Evolutionary conservation across 108 stramenopile species (phyloP).

Genomic region (Nitzschia inconspicua): DNA sequence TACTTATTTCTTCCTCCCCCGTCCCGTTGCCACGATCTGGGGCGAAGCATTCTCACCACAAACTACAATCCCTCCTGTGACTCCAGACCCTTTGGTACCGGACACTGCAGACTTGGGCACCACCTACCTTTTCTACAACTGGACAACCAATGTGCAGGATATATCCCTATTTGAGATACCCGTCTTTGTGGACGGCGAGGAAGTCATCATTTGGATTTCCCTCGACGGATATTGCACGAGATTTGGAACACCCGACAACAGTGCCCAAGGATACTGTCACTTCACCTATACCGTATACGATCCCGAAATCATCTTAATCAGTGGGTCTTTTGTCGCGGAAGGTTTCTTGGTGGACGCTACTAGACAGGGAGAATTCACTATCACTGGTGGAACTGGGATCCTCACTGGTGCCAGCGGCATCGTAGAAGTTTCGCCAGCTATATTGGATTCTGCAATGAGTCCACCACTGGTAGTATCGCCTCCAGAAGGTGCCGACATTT

Average conservation of each 20-base stretch:
- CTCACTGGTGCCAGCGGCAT: conserved; percentile 18
- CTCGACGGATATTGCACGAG: conserved; percentile 28
- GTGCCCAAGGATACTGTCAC: conserved; percentile 24
- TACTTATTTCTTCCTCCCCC: conserved; percentile 8
- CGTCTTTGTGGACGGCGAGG: not conserved
- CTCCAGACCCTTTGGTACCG: no score
- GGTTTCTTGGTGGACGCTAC: conserved; percentile 18
- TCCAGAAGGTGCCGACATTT: conserved; percentile 13
- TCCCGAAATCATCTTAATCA: not conserved
- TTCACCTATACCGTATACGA: conserved; percentile 25
- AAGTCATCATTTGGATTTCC: not conserved
- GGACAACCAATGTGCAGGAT: not conserved
- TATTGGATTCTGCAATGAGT: not conserved
- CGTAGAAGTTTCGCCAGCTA: conserved; percentile 15
- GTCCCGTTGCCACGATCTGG: not conserved
- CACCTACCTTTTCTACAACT: not conserved
- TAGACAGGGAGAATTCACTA: conserved; percentile 1
- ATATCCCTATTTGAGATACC: not conserved
- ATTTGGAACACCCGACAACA: conserved; percentile 13
- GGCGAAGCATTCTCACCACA: not conserved
- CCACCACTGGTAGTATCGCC: conserved; percentile 14
- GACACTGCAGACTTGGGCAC: not conserved
- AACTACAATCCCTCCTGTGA: not conserved
- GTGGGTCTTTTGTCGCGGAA: conserved; percentile 23
- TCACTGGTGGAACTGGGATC: conserved; percentile 28